Evolutionary conservation across 768 basidiomycete genomes (phyloP).

Genomic region (Boletus sp.): DNA sequence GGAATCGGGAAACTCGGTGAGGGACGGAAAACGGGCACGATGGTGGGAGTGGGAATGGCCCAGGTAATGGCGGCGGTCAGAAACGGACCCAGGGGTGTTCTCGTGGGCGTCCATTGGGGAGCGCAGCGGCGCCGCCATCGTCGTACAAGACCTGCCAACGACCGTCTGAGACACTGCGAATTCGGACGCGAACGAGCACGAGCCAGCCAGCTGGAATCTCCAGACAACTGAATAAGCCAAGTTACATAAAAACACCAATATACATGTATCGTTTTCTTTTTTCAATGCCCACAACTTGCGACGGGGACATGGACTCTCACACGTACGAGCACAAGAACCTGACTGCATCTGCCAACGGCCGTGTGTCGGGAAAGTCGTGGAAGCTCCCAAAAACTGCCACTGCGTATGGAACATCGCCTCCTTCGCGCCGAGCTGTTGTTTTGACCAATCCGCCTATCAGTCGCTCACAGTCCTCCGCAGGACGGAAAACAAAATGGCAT

Average conservation of each 20-base stretch:
- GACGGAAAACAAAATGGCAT: slow-evolving; percentile 68
- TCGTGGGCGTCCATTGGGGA: slow-evolving; percentile 40
- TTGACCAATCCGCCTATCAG: slow-evolving; percentile 34
- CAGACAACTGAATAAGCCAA: neutral
- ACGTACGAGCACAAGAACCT: slow-evolving; percentile 32
- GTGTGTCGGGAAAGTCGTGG: slow-evolving; percentile 71
- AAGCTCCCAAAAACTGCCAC: slow-evolving; percentile 49
- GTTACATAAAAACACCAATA: slow-evolving; percentile 23
- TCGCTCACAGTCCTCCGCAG: slow-evolving; percentile 63
- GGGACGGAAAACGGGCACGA: slow-evolving; percentile 48
- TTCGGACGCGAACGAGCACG: neutral
- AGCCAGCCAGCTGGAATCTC: slow-evolving; percentile 2
- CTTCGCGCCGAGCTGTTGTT: neutral
- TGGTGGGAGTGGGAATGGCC: slow-evolving; percentile 40
- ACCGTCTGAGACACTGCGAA: slow-evolving; percentile 1
- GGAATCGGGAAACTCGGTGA: slow-evolving; percentile 60
- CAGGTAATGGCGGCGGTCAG: slow-evolving; percentile 46
- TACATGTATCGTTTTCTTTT: slow-evolving; percentile 15
- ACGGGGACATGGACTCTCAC: neutral
- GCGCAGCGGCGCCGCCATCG: slow-evolving; percentile 43
- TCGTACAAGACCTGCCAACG: slow-evolving; percentile 8
- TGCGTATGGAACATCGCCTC: slow-evolving; percentile 36
- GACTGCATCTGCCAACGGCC: slow-evolving; percentile 58
- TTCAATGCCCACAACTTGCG: slow-evolving; percentile 8
- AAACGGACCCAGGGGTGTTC: slow-evolving; percentile 16